Conservation (phyloP, 2,329 filamentous ascomycete species). For the Penicillium fuscoglaucum region DNA sequence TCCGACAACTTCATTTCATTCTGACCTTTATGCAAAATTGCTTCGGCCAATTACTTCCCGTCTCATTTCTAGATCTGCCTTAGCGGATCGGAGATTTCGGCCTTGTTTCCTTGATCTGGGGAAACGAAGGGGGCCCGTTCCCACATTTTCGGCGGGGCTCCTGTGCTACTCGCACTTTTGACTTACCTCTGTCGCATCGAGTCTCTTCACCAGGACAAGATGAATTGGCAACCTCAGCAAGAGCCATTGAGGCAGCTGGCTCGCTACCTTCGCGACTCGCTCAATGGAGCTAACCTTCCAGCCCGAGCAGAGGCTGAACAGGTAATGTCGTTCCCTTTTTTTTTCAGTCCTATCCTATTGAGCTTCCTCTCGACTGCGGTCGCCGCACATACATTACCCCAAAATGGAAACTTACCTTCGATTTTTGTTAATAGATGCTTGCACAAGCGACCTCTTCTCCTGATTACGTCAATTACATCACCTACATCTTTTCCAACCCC, state of each 20-base stretch:
- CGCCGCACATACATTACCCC: neutral
- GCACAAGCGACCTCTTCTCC: constrained; percentile 82
- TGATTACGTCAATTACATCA: constrained; percentile 96
- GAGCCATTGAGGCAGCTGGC: constrained; percentile 88
- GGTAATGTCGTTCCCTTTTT: constrained; percentile 49
- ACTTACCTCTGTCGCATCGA: constrained; percentile 20
- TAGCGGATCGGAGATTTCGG: constrained; percentile 5
- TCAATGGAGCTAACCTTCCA: constrained; percentile 74
- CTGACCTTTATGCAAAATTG: neutral
- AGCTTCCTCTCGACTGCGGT: constrained; percentile 8
- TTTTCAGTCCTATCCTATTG: constrained; percentile 11
- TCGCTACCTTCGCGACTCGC: constrained; percentile 84
- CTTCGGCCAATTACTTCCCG: constrained; percentile 4
- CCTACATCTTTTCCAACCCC: constrained; percentile 78
- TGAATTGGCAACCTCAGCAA: constrained; percentile 90
- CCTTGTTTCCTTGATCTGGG: constrained; percentile 16
- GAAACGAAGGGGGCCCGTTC: constrained; percentile 25
- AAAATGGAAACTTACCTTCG: constrained; percentile 19
- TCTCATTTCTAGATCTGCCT: constrained; percentile 3
- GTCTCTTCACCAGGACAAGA: constrained; percentile 43
- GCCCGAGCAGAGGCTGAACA: constrained; percentile 87
- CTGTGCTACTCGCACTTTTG: constrained; percentile 29
- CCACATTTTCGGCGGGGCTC: constrained; percentile 31
- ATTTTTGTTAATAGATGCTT: constrained; percentile 69
- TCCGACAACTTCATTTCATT: neutral